phyloP scores from a whole-genome alignment of 495 filamentous ascomycete genomes.

The Venustampulla echinocandica region DNA sequence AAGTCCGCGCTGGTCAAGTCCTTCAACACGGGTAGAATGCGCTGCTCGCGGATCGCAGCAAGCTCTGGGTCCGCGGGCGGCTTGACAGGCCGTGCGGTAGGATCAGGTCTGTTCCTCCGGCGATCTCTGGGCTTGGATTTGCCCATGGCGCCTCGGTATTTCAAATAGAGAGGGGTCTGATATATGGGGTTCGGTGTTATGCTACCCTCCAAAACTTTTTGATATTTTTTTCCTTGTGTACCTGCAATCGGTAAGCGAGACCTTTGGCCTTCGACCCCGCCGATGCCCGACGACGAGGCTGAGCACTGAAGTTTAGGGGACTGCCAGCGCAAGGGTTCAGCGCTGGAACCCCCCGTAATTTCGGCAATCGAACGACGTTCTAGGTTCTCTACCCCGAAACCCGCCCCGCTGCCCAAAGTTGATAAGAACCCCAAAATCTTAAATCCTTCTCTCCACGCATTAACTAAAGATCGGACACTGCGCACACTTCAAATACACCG shows the following conservation, averaged over 20 bases:
- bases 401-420: too few species aligned
- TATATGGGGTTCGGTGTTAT: not conserved
- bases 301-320: not conserved
- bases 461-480: too few species aligned
- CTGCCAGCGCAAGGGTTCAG: not conserved
- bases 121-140: conserved; percentile 22
- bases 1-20: conserved; percentile 46
- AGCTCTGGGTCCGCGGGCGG: conserved; percentile 46
- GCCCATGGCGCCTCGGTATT: conserved; percentile 13
- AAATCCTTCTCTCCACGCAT: too few species aligned
- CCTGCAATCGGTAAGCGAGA: too few species aligned
- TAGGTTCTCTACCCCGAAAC: too few species aligned
- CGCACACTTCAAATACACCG: not conserved
- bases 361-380: too few species aligned
- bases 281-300: not conserved
- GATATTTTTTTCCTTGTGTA: conserved; percentile 2
- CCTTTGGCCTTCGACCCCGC: not conserved
- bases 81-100: conserved; percentile 40
- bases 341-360: not conserved
- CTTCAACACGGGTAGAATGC: conserved; percentile 48
- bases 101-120: conserved; percentile 26
- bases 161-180: not conserved
- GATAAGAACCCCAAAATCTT: conserved; percentile 12
- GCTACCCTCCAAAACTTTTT: not conserved
- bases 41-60: conserved; percentile 45